These are phyloP conservation scores for Blepharisma stoltei DNA, from an alignment of 73 alveolate species.

Conservation along the genomic window DNA sequence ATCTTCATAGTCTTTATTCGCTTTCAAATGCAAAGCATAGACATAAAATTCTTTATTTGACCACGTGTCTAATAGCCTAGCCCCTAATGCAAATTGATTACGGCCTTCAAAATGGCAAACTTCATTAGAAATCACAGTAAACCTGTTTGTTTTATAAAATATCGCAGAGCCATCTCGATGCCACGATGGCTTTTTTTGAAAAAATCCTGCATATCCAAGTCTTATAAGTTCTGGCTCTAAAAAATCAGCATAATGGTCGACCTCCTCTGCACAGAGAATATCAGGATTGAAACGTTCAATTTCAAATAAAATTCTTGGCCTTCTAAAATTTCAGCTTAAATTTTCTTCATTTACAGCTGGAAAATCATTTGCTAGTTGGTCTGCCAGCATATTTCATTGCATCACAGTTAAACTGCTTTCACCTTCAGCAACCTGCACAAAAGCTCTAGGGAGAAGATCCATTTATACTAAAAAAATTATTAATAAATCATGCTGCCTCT, in stretches of 20 bases:
- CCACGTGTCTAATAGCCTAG: not conserved
- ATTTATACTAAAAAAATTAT: too few species aligned
- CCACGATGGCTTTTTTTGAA: not conserved
- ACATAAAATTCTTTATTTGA: not conserved
- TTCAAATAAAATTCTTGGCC: not conserved
- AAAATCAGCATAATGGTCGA: slow-evolving; percentile 8
- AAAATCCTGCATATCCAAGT: not conserved
- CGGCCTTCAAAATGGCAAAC: not conserved
- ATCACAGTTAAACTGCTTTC: not conserved
- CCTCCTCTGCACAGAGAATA: not conserved
- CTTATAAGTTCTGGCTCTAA: not conserved
- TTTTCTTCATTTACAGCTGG: not conserved
- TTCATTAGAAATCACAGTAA: not conserved
- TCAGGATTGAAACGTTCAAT: not conserved
- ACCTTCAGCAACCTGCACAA: too few species aligned
- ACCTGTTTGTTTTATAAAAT: not conserved
- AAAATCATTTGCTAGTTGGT: slow-evolving; percentile 7
- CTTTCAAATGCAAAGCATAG: slow-evolving; percentile 2
- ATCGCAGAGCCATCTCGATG: slow-evolving; percentile 22
- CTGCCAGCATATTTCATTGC: slow-evolving; percentile 23
- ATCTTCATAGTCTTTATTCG: not conserved
- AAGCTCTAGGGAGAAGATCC: too few species aligned
- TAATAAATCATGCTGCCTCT: too few species aligned
- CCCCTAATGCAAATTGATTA: slow-evolving; percentile 10
- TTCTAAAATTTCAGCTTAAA: not conserved